Evolutionary conservation across 441 rosid species (phyloP), one percentile per base, ranked within the genome.

Genomic region (Corymbia citriodora): DNA sequence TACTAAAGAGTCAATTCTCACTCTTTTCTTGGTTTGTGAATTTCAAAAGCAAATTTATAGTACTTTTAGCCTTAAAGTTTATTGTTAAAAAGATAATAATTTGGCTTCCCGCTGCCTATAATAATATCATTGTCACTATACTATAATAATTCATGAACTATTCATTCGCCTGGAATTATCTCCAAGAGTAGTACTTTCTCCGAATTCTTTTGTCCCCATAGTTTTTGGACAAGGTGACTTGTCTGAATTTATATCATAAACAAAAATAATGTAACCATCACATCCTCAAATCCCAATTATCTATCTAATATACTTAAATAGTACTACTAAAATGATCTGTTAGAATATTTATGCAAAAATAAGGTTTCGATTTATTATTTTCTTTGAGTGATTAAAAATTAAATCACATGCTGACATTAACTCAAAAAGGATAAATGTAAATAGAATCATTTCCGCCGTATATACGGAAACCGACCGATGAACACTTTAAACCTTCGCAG

Each of bases 221-320:
- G 18, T 33, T 70, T 59, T 70, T 33, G 48, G 13, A 70, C 0
- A 1, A 9, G 7, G 33, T 4, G 40, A 3, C 2, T 4, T 0
- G 0, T 17, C 45, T 70, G 45, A 9, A 33, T 36, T 70, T 7
- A 70, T 17, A 33, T 70, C 2, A 70, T 4, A 40, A 40, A 40
- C 5, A 40, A 40, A 40, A 40, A 40, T 40, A 40, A 40, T 33
- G 10, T 36, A 72, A 36, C 15, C 49, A 36, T 72, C 6, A 9
- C 14, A 72, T 19, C 27, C 49, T 72, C 82, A 72, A 72, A 19
- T 72, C 23, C 36, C 49, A 72, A 72, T 19, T 11, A 36, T 3
- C 23, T 2, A 72, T 10, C 18, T 10, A 10, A 31, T 6, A 16
- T 68, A 1, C 36, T 65, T n/a, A 65, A 63, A n/a, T 14, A 65